Conservation (phyloP, 2,329 filamentous ascomycete species). For the Aspergillus versicolor region DNA sequence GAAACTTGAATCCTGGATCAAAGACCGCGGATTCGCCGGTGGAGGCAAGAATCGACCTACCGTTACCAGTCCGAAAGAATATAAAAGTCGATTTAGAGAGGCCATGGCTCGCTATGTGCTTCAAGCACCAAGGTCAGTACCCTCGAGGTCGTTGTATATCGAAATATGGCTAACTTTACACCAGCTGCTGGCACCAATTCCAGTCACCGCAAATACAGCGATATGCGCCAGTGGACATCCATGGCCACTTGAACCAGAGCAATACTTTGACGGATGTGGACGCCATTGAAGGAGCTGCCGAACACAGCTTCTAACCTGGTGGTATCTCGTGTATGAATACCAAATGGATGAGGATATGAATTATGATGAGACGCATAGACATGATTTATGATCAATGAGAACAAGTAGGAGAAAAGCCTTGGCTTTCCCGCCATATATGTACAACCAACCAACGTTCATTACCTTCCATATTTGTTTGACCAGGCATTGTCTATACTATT, state of each 20-base stretch:
- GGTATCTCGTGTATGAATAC: neutral
- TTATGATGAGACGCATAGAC: conserved; percentile 6
- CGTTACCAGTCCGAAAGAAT: conserved; percentile 95
- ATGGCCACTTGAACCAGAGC: conserved; percentile 10
- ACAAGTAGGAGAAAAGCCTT: neutral
- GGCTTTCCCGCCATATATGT: neutral
- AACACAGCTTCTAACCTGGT: neutral
- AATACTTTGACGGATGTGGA: conserved; percentile 23
- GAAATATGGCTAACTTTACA: conserved; percentile 2
- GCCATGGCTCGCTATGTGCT: conserved; percentile 85
- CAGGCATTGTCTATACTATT: neutral
- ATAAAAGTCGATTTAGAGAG: conserved; percentile 92
- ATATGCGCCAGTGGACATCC: conserved; percentile 29
- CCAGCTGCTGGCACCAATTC: conserved; percentile 49
- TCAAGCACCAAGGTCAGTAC: conserved; percentile 48
- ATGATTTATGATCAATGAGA: neutral
- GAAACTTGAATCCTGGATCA: conserved; percentile 99
- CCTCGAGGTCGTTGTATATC: neutral
- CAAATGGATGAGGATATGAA: conserved; percentile 4
- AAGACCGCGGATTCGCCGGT: conserved; percentile 83
- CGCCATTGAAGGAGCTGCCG: conserved; percentile 17
- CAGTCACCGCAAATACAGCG: conserved; percentile 32
- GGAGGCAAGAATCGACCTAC: conserved; percentile 83
- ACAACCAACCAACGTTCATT: neutral
- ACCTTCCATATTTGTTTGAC: neutral